phyloP scores from a whole-genome alignment of 768 basidiomycete genomes.

The Imleria badia region DNA sequence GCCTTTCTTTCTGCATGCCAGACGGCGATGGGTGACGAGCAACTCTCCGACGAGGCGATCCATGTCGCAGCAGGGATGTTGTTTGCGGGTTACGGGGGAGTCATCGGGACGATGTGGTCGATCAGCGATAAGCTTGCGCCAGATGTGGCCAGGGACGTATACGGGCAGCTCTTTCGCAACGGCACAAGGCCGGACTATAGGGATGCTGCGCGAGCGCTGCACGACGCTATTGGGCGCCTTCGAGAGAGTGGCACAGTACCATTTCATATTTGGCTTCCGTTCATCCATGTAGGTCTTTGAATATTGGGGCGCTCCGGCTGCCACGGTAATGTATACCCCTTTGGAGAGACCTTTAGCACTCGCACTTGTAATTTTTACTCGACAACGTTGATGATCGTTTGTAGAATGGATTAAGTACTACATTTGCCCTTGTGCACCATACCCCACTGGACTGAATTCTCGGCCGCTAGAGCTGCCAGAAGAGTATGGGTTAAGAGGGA shows the following conservation, averaged over 20 bases:
- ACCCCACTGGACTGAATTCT: too few species aligned
- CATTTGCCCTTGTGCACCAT: too few species aligned
- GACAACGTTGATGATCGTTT: too few species aligned
- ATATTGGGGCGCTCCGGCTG: too few species aligned
- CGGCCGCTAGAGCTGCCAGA: too few species aligned
- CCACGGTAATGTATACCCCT: too few species aligned
- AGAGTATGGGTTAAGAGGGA: too few species aligned
- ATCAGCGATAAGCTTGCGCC: conserved; percentile 28
- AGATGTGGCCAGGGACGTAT: conserved; percentile 32
- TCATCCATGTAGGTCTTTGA: conserved; percentile 6
- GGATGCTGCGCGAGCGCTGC: not conserved
- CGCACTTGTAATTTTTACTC: too few species aligned
- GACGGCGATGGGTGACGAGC: not conserved
- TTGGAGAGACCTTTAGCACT: too few species aligned
- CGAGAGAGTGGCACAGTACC: not conserved
- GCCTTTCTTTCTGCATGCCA: not conserved
- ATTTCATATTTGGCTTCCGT: conserved; percentile 6
- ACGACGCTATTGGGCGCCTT: too few species aligned
- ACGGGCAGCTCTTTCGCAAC: conserved; percentile 7
- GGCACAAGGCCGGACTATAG: not conserved
- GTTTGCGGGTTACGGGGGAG: conserved; percentile 26
- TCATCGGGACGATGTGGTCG: not conserved
- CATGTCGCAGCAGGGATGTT: conserved; percentile 34
- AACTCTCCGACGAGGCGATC: not conserved
- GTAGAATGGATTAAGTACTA: too few species aligned